Evolutionary conservation across 805 yeast genomes (phyloP).

Genomic region (Vanderwaltozyma verrucispora): DNA sequence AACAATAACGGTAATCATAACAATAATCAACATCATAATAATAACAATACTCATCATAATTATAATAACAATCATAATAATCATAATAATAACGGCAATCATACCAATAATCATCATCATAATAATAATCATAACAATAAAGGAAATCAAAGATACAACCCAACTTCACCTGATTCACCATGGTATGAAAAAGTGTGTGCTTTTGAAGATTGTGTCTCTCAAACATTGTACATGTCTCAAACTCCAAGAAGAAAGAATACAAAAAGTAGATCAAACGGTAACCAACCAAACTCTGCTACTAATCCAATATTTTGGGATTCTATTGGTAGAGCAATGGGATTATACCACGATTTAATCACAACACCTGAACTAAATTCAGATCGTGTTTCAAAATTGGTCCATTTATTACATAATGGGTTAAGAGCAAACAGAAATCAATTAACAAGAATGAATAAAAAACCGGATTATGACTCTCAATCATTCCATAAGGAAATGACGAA

Average conservation of each 20-base stretch:
- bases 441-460: slow-evolving; percentile 40
- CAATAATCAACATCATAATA: neutral
- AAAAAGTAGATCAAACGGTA: slow-evolving; percentile 13
- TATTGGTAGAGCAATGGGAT: slow-evolving; percentile 36
- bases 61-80: neutral
- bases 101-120: neutral
- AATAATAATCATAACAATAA: slow-evolving; percentile 3
- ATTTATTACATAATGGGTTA: slow-evolving; percentile 40
- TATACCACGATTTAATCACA: slow-evolving; percentile 35
- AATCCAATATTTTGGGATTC: slow-evolving; percentile 39
- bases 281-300: slow-evolving; percentile 25
- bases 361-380: slow-evolving; percentile 34
- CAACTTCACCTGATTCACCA: slow-evolving; percentile 10
- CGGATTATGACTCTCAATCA: slow-evolving; percentile 47
- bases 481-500: slow-evolving; percentile 39
- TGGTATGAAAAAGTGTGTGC: slow-evolving; percentile 9
- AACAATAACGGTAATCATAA: neutral
- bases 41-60: neutral
- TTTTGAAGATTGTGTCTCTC: slow-evolving; percentile 12
- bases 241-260: slow-evolving; percentile 21
- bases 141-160: slow-evolving; percentile 9
- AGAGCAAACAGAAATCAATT: slow-evolving; percentile 42
- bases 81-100: neutral
- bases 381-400: slow-evolving; percentile 36
- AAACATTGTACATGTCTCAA: slow-evolving; percentile 8